Conservation (phyloP, 2,329 filamentous ascomycete genomes). For the Talaromyces marneffei region DNA sequence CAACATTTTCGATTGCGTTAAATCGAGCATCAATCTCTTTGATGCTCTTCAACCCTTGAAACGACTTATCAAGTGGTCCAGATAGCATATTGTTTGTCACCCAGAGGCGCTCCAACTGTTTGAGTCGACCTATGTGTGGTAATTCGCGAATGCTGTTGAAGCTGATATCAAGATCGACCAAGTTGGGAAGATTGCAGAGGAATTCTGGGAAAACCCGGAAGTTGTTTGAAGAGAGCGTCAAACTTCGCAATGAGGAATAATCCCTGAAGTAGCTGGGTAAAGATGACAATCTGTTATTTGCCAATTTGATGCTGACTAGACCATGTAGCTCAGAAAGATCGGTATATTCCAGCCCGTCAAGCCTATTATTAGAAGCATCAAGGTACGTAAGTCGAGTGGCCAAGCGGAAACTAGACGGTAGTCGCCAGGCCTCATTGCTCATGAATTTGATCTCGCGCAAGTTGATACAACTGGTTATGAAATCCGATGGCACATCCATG, state of each 20-base stretch:
- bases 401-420: conserved; percentile 77
- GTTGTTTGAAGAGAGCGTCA: conserved; percentile 93
- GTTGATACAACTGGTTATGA: conserved; percentile 87
- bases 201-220: conserved; percentile 79
- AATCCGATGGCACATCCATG: conserved; percentile 88
- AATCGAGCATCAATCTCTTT: conserved; percentile 93
- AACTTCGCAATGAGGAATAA: conserved; percentile 70
- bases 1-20: conserved; percentile 82
- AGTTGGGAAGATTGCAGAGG: conserved; percentile 70
- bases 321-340: conserved; percentile 69
- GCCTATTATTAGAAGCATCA: conserved; percentile 88
- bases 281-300: conserved; percentile 80
- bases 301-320: conserved; percentile 81
- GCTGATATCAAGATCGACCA: conserved; percentile 91
- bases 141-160: conserved; percentile 84
- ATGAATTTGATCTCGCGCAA: conserved; percentile 93
- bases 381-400: conserved; percentile 78
- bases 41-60: conserved; percentile 67
- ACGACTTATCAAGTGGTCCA: conserved; percentile 66
- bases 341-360: conserved; percentile 81
- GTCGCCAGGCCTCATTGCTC: conserved; percentile 81
- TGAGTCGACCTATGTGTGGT: conserved; percentile 72
- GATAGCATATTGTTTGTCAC: conserved; percentile 90
- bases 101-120: conserved; percentile 78
- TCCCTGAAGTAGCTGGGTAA: conserved; percentile 76